Evolutionary conservation across 257 asterid species (phyloP).

Genomic region (Nicotiana paniculata): DNA sequence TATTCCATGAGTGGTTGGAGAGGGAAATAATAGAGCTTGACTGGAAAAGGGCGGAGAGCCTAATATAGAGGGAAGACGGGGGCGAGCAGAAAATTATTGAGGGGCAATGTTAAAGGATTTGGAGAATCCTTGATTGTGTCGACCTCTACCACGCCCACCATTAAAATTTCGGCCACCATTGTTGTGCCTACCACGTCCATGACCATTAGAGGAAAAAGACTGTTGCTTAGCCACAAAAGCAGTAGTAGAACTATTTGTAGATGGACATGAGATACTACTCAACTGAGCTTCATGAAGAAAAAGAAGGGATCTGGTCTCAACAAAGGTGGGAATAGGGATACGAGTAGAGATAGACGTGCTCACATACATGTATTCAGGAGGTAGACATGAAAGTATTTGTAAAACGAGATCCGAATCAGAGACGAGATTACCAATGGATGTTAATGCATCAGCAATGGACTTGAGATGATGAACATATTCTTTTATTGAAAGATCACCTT

Average conservation of each 20-base stretch:
- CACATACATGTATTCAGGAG: background rate
- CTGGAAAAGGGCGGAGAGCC: background rate
- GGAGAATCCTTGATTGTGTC: background rate
- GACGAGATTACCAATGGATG: background rate
- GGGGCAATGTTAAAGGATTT: no score
- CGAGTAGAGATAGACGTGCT: background rate
- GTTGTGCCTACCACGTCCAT: no score
- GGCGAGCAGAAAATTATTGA: background rate
- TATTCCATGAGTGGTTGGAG: background rate
- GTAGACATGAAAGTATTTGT: background rate
- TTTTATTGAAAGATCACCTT: no score
- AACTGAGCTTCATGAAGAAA: background rate
- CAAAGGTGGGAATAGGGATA: background rate
- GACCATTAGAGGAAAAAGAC: no score
- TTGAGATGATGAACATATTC: background rate
- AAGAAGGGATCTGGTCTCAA: background rate
- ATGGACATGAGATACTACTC: no score
- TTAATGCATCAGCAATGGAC: background rate
- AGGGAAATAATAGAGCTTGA: background rate
- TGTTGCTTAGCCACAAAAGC: background rate
- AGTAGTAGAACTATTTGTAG: background rate
- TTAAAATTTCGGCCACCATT: no score
- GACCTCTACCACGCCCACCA: background rate
- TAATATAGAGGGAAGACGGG: background rate
- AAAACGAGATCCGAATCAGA: background rate